These are phyloP conservation scores for Aureobasidium lini DNA, from an alignment of 2,329 filamentous ascomycete genomes.

Conservation along the genomic window DNA sequence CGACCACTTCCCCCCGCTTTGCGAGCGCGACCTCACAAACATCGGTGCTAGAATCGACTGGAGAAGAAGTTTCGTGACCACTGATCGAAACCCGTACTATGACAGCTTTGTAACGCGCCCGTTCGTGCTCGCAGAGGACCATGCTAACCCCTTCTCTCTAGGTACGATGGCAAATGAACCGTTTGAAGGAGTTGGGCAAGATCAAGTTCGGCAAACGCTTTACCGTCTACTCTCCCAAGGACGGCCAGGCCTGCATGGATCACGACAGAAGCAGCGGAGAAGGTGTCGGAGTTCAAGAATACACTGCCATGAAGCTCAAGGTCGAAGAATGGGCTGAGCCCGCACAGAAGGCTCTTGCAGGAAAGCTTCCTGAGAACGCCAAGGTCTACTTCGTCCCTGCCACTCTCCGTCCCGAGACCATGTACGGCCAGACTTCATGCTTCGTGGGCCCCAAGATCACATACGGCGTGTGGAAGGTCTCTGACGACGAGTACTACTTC, in stretches of 20 bases:
- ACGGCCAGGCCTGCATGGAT: constrained; percentile 81
- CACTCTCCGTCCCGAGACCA: constrained; percentile 89
- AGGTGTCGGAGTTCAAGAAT: constrained; percentile 80
- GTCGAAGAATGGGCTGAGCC: constrained; percentile 81
- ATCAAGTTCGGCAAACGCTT: constrained; percentile 91
- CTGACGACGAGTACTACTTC: constrained; percentile 65
- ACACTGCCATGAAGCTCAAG: constrained; percentile 85
- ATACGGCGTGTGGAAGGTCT: constrained; percentile 79
- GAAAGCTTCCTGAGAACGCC: constrained; percentile 69
- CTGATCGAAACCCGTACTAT: constrained; percentile 93
- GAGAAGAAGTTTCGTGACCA: constrained; percentile 88
- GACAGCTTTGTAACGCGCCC: constrained; percentile 65
- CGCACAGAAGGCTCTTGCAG: constrained; percentile 62
- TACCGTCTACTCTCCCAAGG: constrained; percentile 87
- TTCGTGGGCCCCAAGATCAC: constrained; percentile 86
- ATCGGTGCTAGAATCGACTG: constrained; percentile 88
- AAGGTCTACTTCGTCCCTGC: constrained; percentile 87
- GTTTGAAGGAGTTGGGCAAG: constrained; percentile 79
- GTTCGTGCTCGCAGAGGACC: too few species aligned
- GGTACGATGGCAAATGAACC: constrained; percentile 80
- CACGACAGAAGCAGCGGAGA: constrained; percentile 77
- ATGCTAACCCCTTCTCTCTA: too few species aligned
- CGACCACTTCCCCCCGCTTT: constrained; percentile 79
- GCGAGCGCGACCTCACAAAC: constrained; percentile 69
- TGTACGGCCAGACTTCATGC: constrained; percentile 96